Percentiles rank a stretch among this genome's conserved stretches.
Evolutionary conservation across 371 early-diverging fungal species (phyloP).

Genomic region (Dinochytrium kinnereticum): DNA sequence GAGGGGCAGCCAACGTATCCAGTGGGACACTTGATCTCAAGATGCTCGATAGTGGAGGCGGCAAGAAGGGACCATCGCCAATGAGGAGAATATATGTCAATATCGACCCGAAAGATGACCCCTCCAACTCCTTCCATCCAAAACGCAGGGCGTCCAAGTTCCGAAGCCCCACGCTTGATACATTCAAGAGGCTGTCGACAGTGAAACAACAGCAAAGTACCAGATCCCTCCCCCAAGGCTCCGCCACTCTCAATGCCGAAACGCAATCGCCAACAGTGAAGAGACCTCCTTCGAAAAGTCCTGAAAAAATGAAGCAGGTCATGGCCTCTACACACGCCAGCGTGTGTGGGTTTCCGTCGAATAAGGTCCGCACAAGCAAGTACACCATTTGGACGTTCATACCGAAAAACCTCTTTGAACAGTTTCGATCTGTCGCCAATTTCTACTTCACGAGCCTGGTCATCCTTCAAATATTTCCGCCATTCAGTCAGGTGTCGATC

Average conservation of each 20-base stretch:
- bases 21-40: not conserved
- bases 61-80: not conserved
- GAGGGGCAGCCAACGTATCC: not conserved
- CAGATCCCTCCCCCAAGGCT: not conserved
- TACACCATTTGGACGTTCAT: constrained; percentile 92
- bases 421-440: constrained; percentile 94
- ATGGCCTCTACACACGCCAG: constrained; percentile 6
- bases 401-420: constrained; percentile 96
- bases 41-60: not conserved
- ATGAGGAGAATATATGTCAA: constrained; percentile 16
- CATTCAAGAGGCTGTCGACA: not conserved
- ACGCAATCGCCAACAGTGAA: not conserved
- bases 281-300: not conserved
- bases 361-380: constrained; percentile 81
- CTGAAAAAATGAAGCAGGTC: not conserved
- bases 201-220: not conserved
- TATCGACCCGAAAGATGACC: not conserved
- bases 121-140: not conserved
- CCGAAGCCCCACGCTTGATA: constrained; percentile 1
- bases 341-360: constrained; percentile 24
- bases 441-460: constrained; percentile 95
- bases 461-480: constrained; percentile 84
- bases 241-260: not conserved
- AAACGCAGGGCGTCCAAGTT: not conserved
- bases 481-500: constrained; percentile 76